Evolutionary conservation across 2,329 filamentous ascomycete species (phyloP).

Genomic region (Trichoderma koningiopsis): DNA sequence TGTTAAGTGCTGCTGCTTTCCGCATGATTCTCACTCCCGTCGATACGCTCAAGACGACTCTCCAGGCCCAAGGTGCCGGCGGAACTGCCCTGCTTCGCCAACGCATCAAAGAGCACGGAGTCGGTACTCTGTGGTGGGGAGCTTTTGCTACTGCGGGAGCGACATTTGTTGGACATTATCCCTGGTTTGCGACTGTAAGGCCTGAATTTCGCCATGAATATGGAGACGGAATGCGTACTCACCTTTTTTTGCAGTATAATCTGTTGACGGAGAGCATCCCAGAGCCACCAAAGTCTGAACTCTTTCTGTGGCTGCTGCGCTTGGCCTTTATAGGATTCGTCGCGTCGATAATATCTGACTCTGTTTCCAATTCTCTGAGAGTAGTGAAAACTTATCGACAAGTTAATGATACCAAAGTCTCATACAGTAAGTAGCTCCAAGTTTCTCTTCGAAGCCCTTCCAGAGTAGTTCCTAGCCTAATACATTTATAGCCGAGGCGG

Average conservation of each 20-base stretch:
- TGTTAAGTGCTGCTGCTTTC: constrained; percentile 46
- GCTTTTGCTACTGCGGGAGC: constrained; percentile 52
- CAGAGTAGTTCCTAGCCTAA: not conserved
- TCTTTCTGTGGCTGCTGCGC: constrained; percentile 47
- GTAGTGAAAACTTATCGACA: constrained; percentile 54
- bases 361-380: constrained; percentile 50
- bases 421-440: constrained; percentile 43
- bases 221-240: too few species aligned
- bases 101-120: constrained; percentile 47
- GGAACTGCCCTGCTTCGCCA: constrained; percentile 48
- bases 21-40: constrained; percentile 52
- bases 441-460: not conserved
- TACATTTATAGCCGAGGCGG: constrained; percentile 43
- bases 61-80: constrained; percentile 49
- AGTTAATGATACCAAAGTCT: constrained; percentile 51
- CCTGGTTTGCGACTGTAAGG: constrained; percentile 52
- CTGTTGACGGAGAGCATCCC: constrained; percentile 43
- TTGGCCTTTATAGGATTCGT: constrained; percentile 44
- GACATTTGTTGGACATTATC: constrained; percentile 53
- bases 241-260: constrained; percentile 43
- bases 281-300: constrained; percentile 44
- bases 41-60: constrained; percentile 53
- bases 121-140: constrained; percentile 54
- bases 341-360: constrained; percentile 49
- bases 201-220: too few species aligned